Percentiles rank a stretch among this genome's conserved stretches.
Conservation (phyloP, 2,329 filamentous ascomycete species). For the Cercospora beticola region DNA sequence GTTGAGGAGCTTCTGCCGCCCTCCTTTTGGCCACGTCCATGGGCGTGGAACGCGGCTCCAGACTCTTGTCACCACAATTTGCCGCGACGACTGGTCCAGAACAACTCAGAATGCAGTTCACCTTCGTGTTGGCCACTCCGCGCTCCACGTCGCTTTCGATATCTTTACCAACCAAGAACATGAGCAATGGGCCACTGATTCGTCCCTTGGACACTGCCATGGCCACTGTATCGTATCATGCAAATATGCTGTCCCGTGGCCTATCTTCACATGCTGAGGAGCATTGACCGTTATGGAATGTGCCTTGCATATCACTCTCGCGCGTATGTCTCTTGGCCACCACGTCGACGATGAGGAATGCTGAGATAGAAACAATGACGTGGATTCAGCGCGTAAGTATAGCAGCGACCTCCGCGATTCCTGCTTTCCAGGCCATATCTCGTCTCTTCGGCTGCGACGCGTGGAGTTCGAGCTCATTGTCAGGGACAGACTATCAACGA, state of each 20-base stretch:
- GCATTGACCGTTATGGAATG: constrained; percentile 1
- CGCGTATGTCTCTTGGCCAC: not conserved
- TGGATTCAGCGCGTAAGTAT: not conserved
- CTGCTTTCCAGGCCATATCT: not conserved
- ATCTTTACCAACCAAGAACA: not conserved
- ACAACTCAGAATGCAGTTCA: not conserved
- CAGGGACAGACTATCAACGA: not conserved
- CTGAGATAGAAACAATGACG: constrained; percentile 11
- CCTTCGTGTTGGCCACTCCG: not conserved
- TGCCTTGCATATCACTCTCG: not conserved
- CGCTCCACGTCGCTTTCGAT: not conserved
- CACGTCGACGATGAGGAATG: not conserved
- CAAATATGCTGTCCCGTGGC: not conserved
- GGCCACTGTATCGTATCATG: not conserved
- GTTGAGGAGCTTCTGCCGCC: not conserved
- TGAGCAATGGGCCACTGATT: not conserved
- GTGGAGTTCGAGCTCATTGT: not conserved
- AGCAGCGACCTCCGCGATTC: not conserved
- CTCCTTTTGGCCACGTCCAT: not conserved
- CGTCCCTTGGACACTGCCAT: not conserved
- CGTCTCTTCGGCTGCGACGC: not conserved
- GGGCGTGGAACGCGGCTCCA: not conserved
- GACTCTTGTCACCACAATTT: not conserved
- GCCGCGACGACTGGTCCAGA: not conserved
- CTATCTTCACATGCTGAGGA: not conserved